Percentiles rank a stretch among this genome's conserved stretches.
Evolutionary conservation across 192 early-diverging fungal genomes (phyloP).

Genomic region (Backusella westeae): DNA sequence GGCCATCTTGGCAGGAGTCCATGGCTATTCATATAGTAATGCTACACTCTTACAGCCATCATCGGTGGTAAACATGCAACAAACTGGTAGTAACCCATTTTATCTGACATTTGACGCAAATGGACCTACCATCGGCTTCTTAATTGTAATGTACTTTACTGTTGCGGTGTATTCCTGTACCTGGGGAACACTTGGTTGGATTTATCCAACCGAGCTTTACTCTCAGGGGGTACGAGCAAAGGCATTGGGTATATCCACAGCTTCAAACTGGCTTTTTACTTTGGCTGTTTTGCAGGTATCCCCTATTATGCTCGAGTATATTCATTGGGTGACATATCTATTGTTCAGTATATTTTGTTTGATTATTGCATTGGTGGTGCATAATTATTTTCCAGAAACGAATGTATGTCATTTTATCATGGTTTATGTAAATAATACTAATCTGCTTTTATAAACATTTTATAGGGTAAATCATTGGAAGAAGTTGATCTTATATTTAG

Average conservation of each 20-base stretch:
- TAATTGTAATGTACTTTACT: constrained; percentile 68
- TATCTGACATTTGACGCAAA: constrained; percentile 36
- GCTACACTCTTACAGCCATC: constrained; percentile 15
- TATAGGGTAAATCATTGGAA: constrained; percentile 35
- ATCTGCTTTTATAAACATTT: not conserved
- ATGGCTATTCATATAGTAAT: constrained; percentile 35
- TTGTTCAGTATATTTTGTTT: constrained; percentile 69
- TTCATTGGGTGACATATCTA: constrained; percentile 62
- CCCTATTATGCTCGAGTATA: constrained; percentile 64
- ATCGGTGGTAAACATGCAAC: not conserved
- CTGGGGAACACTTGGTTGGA: constrained; percentile 84
- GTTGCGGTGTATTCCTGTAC: constrained; percentile 68
- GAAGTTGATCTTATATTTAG: constrained; percentile 37
- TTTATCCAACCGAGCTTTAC: constrained; percentile 75
- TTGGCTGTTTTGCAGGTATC: constrained; percentile 67
- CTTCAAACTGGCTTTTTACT: constrained; percentile 88
- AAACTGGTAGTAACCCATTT: constrained; percentile 17
- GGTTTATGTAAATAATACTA: not conserved
- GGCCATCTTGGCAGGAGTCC: constrained; percentile 40
- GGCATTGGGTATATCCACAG: constrained; percentile 75
- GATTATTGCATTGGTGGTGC: constrained; percentile 54
- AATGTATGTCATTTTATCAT: constrained; percentile 42
- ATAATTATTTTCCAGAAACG: constrained; percentile 77
- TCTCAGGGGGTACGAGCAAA: constrained; percentile 82
- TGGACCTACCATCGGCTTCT: constrained; percentile 41